Percentiles rank a stretch among this genome's conserved stretches.
Evolutionary conservation across 176 grass and related monocot species (phyloP).

Genomic region (Thinopyrum elongatum): DNA sequence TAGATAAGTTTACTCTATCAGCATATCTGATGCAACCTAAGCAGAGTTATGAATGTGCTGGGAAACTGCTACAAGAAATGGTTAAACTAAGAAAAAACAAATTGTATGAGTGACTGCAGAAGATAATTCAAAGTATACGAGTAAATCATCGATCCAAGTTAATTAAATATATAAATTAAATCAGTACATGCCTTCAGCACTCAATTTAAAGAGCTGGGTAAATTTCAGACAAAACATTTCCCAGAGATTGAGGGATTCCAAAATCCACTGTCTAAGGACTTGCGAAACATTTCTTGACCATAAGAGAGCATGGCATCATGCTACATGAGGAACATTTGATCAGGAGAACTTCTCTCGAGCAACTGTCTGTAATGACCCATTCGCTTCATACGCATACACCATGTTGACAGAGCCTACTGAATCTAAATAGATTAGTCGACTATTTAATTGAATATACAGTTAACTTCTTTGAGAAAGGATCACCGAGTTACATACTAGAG

Average conservation of each 20-base stretch:
- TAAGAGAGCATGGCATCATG: neutral
- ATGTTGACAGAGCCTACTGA: neutral
- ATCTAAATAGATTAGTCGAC: neutral
- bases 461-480: neutral
- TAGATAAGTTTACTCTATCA: neutral
- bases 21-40: neutral
- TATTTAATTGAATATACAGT: neutral
- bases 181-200: neutral
- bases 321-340: neutral
- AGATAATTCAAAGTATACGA: neutral
- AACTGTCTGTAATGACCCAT: neutral
- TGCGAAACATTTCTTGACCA: neutral
- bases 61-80: constrained; percentile 1
- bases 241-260: neutral
- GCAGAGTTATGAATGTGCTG: neutral
- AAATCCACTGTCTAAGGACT: neutral
- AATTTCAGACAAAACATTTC: neutral
- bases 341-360: neutral
- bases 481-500: neutral
- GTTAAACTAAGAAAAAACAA: constrained; percentile 13
- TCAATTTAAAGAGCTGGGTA: neutral
- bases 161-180: constrained; percentile 9
- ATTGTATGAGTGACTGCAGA: neutral
- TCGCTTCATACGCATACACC: neutral
- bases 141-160: neutral